These are phyloP conservation scores for Solanum chilense DNA, from an alignment of 257 asterid genomes.

Conservation along the genomic window DNA sequence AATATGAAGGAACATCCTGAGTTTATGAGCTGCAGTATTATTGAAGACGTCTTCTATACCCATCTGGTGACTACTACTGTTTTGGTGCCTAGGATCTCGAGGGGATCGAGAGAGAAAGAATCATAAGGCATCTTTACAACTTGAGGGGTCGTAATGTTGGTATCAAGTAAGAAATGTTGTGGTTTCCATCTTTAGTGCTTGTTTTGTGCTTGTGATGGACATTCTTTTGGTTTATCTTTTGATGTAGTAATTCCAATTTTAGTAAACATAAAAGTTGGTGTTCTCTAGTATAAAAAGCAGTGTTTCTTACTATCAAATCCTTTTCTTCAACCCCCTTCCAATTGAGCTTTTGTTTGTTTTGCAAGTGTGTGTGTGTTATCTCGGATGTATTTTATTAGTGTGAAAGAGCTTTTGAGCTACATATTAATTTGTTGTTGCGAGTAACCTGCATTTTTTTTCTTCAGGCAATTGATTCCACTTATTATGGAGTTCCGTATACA, in stretches of 20 bases:
- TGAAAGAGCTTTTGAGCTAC: neutral
- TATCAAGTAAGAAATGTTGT: neutral
- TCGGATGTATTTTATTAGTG: neutral
- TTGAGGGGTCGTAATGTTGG: constrained; percentile 4
- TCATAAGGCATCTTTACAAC: constrained; percentile 2
- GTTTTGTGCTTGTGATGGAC: constrained; percentile 9
- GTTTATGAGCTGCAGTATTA: neutral
- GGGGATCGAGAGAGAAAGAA: neutral
- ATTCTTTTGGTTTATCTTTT: neutral
- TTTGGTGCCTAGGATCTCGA: constrained; percentile 9
- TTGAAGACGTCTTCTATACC: neutral
- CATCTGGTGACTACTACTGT: neutral
- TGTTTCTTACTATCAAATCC: neutral
- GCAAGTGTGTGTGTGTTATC: neutral
- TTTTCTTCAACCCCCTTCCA: neutral
- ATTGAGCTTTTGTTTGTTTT: neutral
- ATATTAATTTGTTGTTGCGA: neutral
- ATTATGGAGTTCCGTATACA: neutral
- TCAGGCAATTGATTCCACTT: neutral
- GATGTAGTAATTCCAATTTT: neutral
- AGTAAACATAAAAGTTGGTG: neutral
- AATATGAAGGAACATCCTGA: constrained; percentile 6
- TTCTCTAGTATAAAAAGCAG: neutral
- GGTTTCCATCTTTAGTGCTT: constrained; percentile 6
- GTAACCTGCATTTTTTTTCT: neutral